phyloP scores from a whole-genome alignment of 1,139 yeast genomes.

The Hyphopichia khmerensis region DNA sequence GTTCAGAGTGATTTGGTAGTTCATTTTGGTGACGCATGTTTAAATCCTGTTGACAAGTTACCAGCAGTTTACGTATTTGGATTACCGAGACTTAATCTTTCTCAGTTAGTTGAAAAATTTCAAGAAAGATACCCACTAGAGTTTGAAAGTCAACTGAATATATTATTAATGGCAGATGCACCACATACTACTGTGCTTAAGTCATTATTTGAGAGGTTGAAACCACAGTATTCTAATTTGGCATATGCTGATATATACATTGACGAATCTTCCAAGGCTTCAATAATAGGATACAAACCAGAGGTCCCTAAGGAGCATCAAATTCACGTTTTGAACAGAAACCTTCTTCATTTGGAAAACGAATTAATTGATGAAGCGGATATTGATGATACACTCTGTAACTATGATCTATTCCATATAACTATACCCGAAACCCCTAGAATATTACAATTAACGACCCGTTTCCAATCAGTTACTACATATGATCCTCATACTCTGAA shows the following conservation, averaged over 20 bases:
- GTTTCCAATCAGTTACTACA: conserved; percentile 52
- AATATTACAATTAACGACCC: conserved; percentile 70
- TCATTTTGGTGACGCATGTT: conserved; percentile 94
- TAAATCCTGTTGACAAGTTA: conserved; percentile 72
- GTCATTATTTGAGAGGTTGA: conserved; percentile 31
- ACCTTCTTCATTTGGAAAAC: conserved; percentile 17
- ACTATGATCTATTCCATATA: conserved; percentile 64
- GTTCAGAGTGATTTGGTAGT: conserved; percentile 81
- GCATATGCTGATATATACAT: conserved; percentile 51
- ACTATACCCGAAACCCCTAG: conserved; percentile 78
- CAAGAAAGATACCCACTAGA: conserved; percentile 27
- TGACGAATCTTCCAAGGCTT: conserved; percentile 23
- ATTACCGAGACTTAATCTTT: conserved; percentile 50
- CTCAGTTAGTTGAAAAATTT: conserved; percentile 33
- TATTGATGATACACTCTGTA: conserved; percentile 23
- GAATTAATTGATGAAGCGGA: conserved; percentile 15
- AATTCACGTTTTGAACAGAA: conserved; percentile 22
- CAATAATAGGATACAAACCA: conserved; percentile 43
- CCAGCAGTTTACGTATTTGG: conserved; percentile 81
- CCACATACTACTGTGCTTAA: conserved; percentile 49
- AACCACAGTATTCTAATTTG: conserved; percentile 39
- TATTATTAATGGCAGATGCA: conserved; percentile 69
- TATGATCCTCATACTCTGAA: conserved; percentile 39
- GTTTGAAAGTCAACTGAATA: conserved; percentile 28
- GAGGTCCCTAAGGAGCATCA: conserved; percentile 2